Base-by-base conservation (phyloP, 768 basidiomycete genomes). In the Cystobasidium ongulense region DNA sequence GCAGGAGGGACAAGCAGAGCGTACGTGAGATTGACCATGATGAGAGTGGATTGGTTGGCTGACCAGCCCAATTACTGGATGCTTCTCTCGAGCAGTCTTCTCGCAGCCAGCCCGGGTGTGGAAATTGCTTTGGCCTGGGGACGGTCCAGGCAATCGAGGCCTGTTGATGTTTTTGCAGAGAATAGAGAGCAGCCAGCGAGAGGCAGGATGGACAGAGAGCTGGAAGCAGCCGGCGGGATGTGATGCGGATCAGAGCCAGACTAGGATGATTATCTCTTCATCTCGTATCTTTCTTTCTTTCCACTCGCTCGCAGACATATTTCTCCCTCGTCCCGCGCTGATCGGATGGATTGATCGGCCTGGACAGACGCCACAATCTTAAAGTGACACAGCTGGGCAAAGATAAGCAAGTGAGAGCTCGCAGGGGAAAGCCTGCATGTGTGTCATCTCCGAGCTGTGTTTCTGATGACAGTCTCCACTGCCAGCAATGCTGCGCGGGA, bases 21-120 rank as follows among this genome's bases (percentile, higher is more conserved):
- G 25, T 43, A 71, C 68, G 68, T 71, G 2, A 71, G 41, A 53
- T 71, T 71, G 29, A 71, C 68, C 68, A 71, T 71, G 15, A 17
- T 50, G 46, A 50, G 15, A 50, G 46, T n/a, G 3, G 10, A 3
- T 50, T n/a, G 46, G 46, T 50, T 50, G 15, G 46, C 46, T 50
- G 18, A 21, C 5, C 46, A 7, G 3, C 15, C 18, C 46, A 50
- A 50, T 11, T 21, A 50, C 4, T 21, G 46, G 46, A 3, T 50
- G 21, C 46, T 50, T 50, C 8, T 50, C 8, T n/a, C 46, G 46
- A 21, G 46, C 21, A 21, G 46, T 8, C 18, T 21, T 50, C 46
- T 21, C 18, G 18, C 46, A 50, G 46, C 46, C n/a, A n/a, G n/a
- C n/a, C 46, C 39, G 17, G 46, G 8, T 21, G 7, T 8, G 46